Base-by-base conservation (phyloP, 768 basidiomycete species). In the Pisolithus microcarpus region DNA sequence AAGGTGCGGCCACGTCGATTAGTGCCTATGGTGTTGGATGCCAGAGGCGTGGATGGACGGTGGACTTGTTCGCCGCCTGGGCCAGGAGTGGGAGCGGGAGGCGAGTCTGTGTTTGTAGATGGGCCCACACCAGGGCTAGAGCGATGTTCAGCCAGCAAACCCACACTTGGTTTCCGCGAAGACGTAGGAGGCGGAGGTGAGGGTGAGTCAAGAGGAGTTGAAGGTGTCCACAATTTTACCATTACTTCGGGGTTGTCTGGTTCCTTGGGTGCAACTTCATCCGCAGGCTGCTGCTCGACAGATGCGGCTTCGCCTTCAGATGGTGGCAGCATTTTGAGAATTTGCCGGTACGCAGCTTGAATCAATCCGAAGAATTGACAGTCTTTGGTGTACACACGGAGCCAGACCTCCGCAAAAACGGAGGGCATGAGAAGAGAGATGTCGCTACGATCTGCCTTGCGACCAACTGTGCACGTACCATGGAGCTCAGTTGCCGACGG, bases 381-480 rank as follows among this genome's bases (percentile, higher is more conserved):
- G n/a, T 85, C 78, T 61, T 83, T 81, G 42, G 87, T 84, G 59
- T 80, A 91, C 5, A 90, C 68, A 11, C 85, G 73, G 37, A 90
- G 63, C 38, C 80, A 72, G n/a, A 82, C 70, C 63, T 92, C 90
- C 0, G 76, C 84, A 54, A 87, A 88, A n/a, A 61, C 65, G 0
- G 63, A 55, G 0, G 90, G 90, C 70, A 81, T 79, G 19, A 87
- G 62, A 23, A 74, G 74, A 3, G 85, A 87, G 48, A 85, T 78
- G 30, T 81, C 81, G 38, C 82, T 84, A 1, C 64, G 66, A 19
- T 66, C 69, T 0, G 82, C 80, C 19, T 59, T 61, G 49, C 61
- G 55, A 46, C 75, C 70, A 23, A 60, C 80, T 87, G 45, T 5
- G 39, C 38, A 42, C 34, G 13, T 15, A 13, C 34, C 34, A 15